These are phyloP conservation scores for Fusarium dimerum DNA, from an alignment of 2,329 filamentous ascomycete genomes.

Conservation along the genomic window DNA sequence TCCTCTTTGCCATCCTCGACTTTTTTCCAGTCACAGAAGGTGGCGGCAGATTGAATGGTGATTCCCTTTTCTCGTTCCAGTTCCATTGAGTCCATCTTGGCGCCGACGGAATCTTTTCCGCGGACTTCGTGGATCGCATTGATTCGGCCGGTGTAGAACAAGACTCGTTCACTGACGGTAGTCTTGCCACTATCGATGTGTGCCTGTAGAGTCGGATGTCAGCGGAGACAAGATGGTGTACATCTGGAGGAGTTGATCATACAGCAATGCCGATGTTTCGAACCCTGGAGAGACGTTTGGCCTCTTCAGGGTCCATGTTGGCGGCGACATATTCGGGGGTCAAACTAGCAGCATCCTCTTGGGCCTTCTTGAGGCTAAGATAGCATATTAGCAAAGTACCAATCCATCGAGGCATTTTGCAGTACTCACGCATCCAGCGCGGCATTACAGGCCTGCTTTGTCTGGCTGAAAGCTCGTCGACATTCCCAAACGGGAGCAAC, in stretches of 20 bases:
- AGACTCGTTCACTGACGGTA: constrained; percentile 91
- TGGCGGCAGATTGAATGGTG: constrained; percentile 97
- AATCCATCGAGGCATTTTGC: constrained; percentile 2
- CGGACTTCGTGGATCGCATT: constrained; percentile 96
- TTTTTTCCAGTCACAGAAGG: constrained; percentile 96
- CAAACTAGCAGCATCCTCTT: constrained; percentile 53
- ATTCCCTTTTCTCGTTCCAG: constrained; percentile 98
- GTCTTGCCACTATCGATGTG: constrained; percentile 99
- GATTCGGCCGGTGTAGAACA: constrained; percentile 97
- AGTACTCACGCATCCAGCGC: constrained; percentile 44
- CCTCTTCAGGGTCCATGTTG: constrained; percentile 80
- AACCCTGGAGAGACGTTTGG: constrained; percentile 74
- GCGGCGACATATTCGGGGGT: constrained; percentile 67
- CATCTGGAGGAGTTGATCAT: constrained; percentile 31
- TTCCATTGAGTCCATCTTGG: constrained; percentile 99
- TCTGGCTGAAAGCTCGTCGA: constrained; percentile 38
- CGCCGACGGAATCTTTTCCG: constrained; percentile 90
- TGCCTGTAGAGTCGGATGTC: constrained; percentile 54
- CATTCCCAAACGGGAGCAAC: constrained; percentile 23
- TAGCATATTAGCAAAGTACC: constrained; percentile 15
- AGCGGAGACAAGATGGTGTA: constrained; percentile 6
- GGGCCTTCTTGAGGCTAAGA: constrained; percentile 50
- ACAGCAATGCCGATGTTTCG: constrained; percentile 98
- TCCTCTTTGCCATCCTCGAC: constrained; percentile 80
- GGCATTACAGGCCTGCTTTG: constrained; percentile 32